A percentile compares a stretch with the other conserved stretches of the same genome.
These are phyloP conservation scores for Isatis lusitanica DNA, from an alignment of 441 rosid species.

Conservation along the genomic window DNA sequence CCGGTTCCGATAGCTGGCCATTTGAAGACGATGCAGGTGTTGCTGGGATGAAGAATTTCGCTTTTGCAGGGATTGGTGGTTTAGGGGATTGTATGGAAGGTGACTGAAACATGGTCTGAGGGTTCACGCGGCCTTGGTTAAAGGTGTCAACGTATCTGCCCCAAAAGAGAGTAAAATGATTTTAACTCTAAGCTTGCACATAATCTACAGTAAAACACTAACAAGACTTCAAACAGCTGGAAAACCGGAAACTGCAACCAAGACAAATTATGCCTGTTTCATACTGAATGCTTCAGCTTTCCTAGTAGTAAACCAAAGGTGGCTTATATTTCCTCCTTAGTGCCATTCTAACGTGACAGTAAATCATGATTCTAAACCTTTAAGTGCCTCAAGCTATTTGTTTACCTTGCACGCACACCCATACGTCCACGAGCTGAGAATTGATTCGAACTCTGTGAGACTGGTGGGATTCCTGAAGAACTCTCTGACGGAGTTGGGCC, in stretches of 20 bases:
- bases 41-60: conserved; percentile 80
- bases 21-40: conserved; percentile 45
- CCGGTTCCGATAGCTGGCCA: conserved; percentile 52
- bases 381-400: conserved; percentile 2
- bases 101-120: conserved; percentile 71
- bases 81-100: conserved; percentile 64
- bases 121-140: conserved; percentile 80
- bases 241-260: background rate
- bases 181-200: background rate
- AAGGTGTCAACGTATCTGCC: conserved; percentile 92
- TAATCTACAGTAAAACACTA: conserved; percentile 9
- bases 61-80: conserved; percentile 65
- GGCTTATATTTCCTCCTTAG: background rate
- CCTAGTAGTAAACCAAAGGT: background rate
- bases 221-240: background rate
- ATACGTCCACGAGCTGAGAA: conserved; percentile 40
- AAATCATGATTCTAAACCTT: background rate
- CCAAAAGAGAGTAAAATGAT: background rate
- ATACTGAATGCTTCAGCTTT: background rate
- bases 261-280: background rate
- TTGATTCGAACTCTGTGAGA: conserved; percentile 55
- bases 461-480: conserved; percentile 75
- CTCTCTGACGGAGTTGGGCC: conserved; percentile 59
- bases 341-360: background rate
- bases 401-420: conserved; percentile 38